These are phyloP conservation scores for Lachnum nothofagi DNA, from an alignment of 2,329 filamentous ascomycete genomes.

Conservation along the genomic window DNA sequence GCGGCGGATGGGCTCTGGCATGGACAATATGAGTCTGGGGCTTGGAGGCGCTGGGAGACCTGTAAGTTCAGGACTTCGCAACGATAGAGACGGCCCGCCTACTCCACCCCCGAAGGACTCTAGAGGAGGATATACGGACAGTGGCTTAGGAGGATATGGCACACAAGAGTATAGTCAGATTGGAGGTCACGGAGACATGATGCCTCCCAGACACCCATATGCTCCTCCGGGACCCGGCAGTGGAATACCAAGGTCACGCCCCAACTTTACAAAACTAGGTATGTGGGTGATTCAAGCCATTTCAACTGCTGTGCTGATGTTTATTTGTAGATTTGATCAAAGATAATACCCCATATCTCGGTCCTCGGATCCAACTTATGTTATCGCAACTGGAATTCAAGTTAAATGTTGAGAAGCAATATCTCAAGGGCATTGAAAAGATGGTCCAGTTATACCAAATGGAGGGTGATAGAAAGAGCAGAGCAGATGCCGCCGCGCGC, in stretches of 20 bases:
- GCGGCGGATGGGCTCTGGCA: conserved; percentile 64
- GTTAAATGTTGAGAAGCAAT: conserved; percentile 96
- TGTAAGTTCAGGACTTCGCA: conserved; percentile 43
- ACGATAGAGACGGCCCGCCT: conserved; percentile 46
- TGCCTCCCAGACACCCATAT: conserved; percentile 77
- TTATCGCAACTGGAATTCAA: conserved; percentile 98
- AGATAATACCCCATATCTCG: conserved; percentile 92
- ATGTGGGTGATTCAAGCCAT: conserved; percentile 33
- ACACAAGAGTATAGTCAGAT: conserved; percentile 50
- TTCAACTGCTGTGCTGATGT: conserved; percentile 14
- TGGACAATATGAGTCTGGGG: conserved; percentile 61
- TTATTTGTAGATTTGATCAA: conserved; percentile 80
- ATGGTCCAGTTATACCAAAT: conserved; percentile 98
- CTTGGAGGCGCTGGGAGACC: conserved; percentile 38
- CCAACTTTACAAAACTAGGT: conserved; percentile 97
- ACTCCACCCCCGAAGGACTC: conserved; percentile 71
- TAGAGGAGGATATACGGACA: conserved; percentile 41
- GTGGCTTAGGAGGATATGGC: conserved; percentile 57
- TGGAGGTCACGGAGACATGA: conserved; percentile 64
- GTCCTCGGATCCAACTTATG: conserved; percentile 98
- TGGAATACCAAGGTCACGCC: conserved; percentile 65
- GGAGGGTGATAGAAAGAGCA: conserved; percentile 94
- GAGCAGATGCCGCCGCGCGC: conserved; percentile 82
- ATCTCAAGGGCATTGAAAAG: conserved; percentile 97
- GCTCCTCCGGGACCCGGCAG: conserved; percentile 65